A percentile compares a stretch with the other conserved stretches of the same genome.
phyloP scores from a whole-genome alignment of 2,329 filamentous ascomycete species.

The Bretziella fagacearum region DNA sequence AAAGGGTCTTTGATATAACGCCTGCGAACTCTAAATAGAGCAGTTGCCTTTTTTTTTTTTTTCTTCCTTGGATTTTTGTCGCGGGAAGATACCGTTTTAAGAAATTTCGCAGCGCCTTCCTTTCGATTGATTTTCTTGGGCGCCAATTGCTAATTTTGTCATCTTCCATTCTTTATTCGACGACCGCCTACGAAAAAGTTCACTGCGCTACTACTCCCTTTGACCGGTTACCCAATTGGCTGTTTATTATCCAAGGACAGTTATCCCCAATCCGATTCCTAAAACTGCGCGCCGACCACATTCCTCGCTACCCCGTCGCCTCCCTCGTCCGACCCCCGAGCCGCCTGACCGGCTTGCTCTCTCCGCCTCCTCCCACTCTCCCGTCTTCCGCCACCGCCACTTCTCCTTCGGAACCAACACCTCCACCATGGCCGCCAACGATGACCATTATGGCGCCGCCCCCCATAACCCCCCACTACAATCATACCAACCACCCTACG shows the following conservation, averaged over 20 bases:
- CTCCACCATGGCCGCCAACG: slow-evolving; percentile 14
- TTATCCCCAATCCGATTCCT: background rate
- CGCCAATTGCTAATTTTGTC: background rate
- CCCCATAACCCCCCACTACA: slow-evolving; percentile 8
- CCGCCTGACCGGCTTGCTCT: background rate
- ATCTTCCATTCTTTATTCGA: background rate
- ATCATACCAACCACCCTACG: slow-evolving; percentile 8
- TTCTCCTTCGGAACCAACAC: background rate
- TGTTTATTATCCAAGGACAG: background rate
- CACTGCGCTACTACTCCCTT: too few relatives aligned
- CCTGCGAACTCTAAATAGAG: too few relatives aligned
- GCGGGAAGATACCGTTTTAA: background rate
- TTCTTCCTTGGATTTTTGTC: slow-evolving; percentile 1
- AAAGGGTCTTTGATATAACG: background rate
- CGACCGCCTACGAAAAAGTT: too few relatives aligned
- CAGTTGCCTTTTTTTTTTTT: slow-evolving; percentile 7
- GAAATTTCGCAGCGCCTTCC: background rate
- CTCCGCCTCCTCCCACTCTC: background rate
- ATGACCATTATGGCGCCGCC: slow-evolving; percentile 14
- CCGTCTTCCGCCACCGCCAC: too few relatives aligned
- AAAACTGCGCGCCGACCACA: too few relatives aligned
- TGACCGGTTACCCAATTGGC: too few relatives aligned
- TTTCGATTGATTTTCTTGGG: background rate
- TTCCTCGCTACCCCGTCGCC: background rate
- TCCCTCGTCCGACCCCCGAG: background rate